A percentile compares a stretch with the other conserved stretches of the same genome.
These are phyloP conservation scores for Talaromyces sp. DNA, from an alignment of 2,329 filamentous ascomycete species.

Conservation along the genomic window DNA sequence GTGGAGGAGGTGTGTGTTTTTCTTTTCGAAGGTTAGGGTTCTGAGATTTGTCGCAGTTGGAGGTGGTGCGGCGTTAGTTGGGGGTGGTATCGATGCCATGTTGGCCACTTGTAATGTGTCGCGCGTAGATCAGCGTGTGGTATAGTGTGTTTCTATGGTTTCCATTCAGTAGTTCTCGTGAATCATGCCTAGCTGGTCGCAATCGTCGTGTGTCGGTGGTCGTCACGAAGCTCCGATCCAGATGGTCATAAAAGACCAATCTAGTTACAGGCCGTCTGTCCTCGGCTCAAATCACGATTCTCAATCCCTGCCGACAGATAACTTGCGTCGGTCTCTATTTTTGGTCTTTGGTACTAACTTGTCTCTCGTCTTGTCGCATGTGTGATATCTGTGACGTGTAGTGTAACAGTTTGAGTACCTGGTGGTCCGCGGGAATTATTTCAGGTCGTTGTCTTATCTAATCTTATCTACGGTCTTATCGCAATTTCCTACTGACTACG, in stretches of 20 bases:
- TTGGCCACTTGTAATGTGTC: too few species aligned
- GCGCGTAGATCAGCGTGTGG: neutral
- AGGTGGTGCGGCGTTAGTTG: neutral
- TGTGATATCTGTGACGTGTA: neutral
- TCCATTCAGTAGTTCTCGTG: neutral
- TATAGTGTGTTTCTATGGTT: neutral
- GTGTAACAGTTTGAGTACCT: neutral
- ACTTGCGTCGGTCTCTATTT: neutral
- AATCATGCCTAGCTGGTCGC: neutral
- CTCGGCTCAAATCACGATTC: neutral
- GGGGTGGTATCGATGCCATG: neutral
- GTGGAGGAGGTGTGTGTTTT: constrained; percentile 13
- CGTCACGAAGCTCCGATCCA: neutral
- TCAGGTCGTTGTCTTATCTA: neutral
- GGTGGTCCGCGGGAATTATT: neutral
- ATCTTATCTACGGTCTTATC: neutral
- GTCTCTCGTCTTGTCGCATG: neutral
- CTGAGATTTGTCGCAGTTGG: neutral
- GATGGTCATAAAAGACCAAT: neutral
- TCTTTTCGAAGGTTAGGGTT: constrained; percentile 6
- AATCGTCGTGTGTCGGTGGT: neutral
- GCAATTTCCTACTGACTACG: neutral
- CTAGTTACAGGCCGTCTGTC: neutral
- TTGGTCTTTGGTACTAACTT: neutral
- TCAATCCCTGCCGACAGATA: neutral